Base-by-base conservation (phyloP, 2,329 filamentous ascomycete species). In the Ophiocordyceps camponoti-leonardi region DNA sequence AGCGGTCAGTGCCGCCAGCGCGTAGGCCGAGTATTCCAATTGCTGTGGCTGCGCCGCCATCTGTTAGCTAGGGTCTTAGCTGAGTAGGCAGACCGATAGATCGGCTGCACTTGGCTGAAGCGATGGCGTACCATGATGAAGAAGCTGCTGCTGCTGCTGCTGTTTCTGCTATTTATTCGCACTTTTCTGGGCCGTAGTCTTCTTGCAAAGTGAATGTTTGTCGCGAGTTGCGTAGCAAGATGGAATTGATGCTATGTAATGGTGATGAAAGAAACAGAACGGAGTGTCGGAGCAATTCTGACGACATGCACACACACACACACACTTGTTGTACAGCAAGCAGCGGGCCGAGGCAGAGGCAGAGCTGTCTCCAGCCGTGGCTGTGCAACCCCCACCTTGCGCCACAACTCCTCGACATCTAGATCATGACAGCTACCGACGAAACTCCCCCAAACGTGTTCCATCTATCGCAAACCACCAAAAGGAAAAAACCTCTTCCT, bases 1-100 rank as follows among this genome's bases (percentile, higher is more conserved):
- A 44, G 88, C 86, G 48, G 88, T 95, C 48, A 96, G 72, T 51
- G 78, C 72, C 49, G 83, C 85, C 57, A 96, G 79, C 56, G 84
- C 61, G 62, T 81, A 85, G 51, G 90, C 86, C 58, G 86, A 79
- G 57, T 67, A 72, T 47, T 62, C 57, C 42, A 63, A 57, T 43
- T 52, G 48, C 40, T 49, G 49, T 33, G 43, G 44, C 18, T 28
- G 18, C 40, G 28, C 19, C 22, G 41, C 26, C 13, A 22, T 30
- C 5, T 19, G 39, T 43, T 43, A 43, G 42, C 42, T 30, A 22
- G 10, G 10, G 13, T 6, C 41, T 28, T 8, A 28, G 26, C 23
- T n/a, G 8, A 22, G 18, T 42, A 26, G 19, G 40, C 18, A 42
- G 13, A 19, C 12, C 26, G 13, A 28, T 28, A 28, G 41, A 20